phyloP scores from a whole-genome alignment of 2,329 filamentous ascomycete genomes.

The Colletotrichum gigasporum region DNA sequence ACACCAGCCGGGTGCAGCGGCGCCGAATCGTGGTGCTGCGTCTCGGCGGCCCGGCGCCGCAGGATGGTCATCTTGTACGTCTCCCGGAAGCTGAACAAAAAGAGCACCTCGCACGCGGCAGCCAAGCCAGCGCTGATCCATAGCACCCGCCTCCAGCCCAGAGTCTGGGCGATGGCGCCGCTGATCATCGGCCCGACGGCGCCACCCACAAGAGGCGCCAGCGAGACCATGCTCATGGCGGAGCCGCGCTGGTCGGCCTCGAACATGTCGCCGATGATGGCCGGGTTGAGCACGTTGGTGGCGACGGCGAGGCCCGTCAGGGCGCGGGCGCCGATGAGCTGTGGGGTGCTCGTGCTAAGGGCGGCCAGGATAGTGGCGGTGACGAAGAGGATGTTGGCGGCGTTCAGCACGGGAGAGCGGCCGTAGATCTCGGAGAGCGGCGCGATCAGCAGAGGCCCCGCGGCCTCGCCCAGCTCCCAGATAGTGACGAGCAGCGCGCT shows the following conservation, averaged over 20 bases:
- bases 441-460: slow-evolving; percentile 68
- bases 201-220: slow-evolving; percentile 67
- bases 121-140: slow-evolving; percentile 60
- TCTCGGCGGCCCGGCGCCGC: slow-evolving; percentile 47
- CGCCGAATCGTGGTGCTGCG: slow-evolving; percentile 40
- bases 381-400: slow-evolving; percentile 61
- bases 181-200: slow-evolving; percentile 65
- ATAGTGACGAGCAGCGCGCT: slow-evolving; percentile 74
- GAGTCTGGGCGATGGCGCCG: slow-evolving; percentile 61
- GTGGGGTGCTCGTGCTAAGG: slow-evolving; percentile 51
- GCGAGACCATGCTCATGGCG: slow-evolving; percentile 65
- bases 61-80: slow-evolving; percentile 70
- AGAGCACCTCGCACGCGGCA: slow-evolving; percentile 56
- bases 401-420: slow-evolving; percentile 63
- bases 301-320: slow-evolving; percentile 71
- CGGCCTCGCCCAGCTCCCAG: slow-evolving; percentile 73
- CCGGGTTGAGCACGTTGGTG: slow-evolving; percentile 70
- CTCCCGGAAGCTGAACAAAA: slow-evolving; percentile 64
- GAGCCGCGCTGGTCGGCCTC: slow-evolving; percentile 64
- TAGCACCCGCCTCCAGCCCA: slow-evolving; percentile 64
- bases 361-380: slow-evolving; percentile 57
- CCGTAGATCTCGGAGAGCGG: slow-evolving; percentile 71
- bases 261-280: slow-evolving; percentile 73
- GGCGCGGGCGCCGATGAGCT: slow-evolving; percentile 63
- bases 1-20: slow-evolving; percentile 18